Base-by-base conservation (phyloP, 1,284 basidiomycete genomes). In the Puccinia triticina region DNA sequence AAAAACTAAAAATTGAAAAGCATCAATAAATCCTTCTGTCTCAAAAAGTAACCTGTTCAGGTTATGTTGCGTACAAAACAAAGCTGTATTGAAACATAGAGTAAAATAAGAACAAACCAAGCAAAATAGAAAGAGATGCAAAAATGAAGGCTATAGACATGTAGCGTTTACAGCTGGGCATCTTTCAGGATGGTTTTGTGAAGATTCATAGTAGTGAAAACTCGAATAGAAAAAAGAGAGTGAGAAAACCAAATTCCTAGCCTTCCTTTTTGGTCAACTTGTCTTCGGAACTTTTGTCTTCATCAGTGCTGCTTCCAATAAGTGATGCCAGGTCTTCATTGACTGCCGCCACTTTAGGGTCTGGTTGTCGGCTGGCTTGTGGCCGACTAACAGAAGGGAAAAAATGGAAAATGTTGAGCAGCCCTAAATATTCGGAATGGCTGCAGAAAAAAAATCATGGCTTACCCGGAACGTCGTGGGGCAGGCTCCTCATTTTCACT, bases 271-370 rank as follows among this genome's bases (percentile, higher is more conserved):
- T 67, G 18, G 66, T 59, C 21, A 16, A 37, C 40, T 71, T 67
- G 53, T 34, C 77, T 43, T 80, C 34, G 26, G n/a, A 21, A 32
- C 34, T 40, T 32, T 73, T 67, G 40, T 80, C 77, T 59, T 80
- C 77, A 61, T 80, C 77, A 11, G 77, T 80, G 29, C 67, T 72
- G 34, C 77, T 80, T 72, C 77, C 77, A 23, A 80, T 80, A 0
- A 80, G 40, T 37, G 77, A 80, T 1, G 50, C 67, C 16, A 80
- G 34, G 57, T 80, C 77, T 61, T 80, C 77, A 18, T 80, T 40
- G 7, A 80, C 67, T 1, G 40, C 67, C 11, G 53, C 50, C 18
- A 32, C 50, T 57, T 80, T 72, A 26, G 67, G 77, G n/a, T 80
- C 43, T 14, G 50, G 34, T 61, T 48, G 61, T 46, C 67, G 66